phyloP scores from a whole-genome alignment of 2,329 filamentous ascomycete genomes.

The Rhinocladiella mackenziei region DNA sequence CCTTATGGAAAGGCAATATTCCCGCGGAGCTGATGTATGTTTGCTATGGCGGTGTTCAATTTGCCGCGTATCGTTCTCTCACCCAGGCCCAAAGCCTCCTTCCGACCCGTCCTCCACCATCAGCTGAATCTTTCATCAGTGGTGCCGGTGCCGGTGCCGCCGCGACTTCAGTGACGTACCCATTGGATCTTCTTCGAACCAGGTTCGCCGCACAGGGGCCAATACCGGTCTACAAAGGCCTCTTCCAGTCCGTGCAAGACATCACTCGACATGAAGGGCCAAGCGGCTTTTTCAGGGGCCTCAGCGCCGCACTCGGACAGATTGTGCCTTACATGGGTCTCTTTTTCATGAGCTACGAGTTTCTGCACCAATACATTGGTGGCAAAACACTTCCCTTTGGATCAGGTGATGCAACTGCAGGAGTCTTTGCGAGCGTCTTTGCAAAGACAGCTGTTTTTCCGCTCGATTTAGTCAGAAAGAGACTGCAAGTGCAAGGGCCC shows the following conservation, averaged over 20 bases:
- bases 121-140: slow-evolving; percentile 74
- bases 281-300: slow-evolving; percentile 80
- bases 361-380: slow-evolving; percentile 59
- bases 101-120: slow-evolving; percentile 54
- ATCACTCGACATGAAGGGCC: slow-evolving; percentile 73
- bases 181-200: slow-evolving; percentile 86
- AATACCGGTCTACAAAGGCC: slow-evolving; percentile 70
- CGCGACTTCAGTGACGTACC: slow-evolving; percentile 82
- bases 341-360: slow-evolving; percentile 89
- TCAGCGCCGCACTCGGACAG: slow-evolving; percentile 75
- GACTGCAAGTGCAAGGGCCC: slow-evolving; percentile 92
- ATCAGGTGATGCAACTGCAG: slow-evolving; percentile 77
- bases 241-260: slow-evolving; percentile 64
- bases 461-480: slow-evolving; percentile 84
- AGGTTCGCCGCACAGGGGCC: slow-evolving; percentile 93
- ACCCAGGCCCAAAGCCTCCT: slow-evolving; percentile 62
- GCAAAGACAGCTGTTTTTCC: slow-evolving; percentile 92
- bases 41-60: slow-evolving; percentile 83
- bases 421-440: slow-evolving; percentile 70
- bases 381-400: slow-evolving; percentile 62
- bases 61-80: slow-evolving; percentile 76
- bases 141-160: slow-evolving; percentile 78
- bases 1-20: slow-evolving; percentile 96
- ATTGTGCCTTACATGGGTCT: slow-evolving; percentile 96
- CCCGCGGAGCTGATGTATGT: slow-evolving; percentile 93